A percentile compares a stretch with the other conserved stretches of the same genome.
phyloP scores from a whole-genome alignment of 164 flowering plant genomes.

The Dillenia turbinata region DNA sequence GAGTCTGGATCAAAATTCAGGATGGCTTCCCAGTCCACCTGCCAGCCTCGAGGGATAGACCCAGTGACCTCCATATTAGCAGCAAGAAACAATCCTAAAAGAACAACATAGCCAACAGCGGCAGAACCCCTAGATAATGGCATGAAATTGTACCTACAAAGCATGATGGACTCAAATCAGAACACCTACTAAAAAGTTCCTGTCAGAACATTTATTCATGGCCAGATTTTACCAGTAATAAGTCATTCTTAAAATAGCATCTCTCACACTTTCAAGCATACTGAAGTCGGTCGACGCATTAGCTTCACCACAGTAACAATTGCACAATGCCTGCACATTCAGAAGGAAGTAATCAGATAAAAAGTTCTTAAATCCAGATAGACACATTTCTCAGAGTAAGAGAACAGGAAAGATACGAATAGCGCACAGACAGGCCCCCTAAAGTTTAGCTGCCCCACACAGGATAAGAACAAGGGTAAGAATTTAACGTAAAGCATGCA shows the following conservation, averaged over 20 bases:
- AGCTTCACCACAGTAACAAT: slow-evolving; percentile 76
- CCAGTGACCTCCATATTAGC: slow-evolving; percentile 92
- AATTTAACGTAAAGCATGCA: no score
- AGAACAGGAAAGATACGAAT: no score
- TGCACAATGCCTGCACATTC: slow-evolving; percentile 61
- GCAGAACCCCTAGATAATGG: slow-evolving; percentile 93
- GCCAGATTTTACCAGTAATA: slow-evolving; percentile 70
- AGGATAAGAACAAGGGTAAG: no score
- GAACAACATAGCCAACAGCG: slow-evolving; percentile 73
- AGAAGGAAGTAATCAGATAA: slow-evolving; percentile 5
- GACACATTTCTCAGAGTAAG: no score
- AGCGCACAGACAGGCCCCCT: no score
- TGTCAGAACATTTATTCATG: background rate
- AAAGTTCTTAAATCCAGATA: background rate
- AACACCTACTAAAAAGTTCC: background rate
- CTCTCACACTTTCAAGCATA: slow-evolving; percentile 63
- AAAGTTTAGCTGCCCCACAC: no score
- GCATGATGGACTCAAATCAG: background rate
- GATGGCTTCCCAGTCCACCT: slow-evolving; percentile 98
- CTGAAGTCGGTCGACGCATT: slow-evolving; percentile 69
- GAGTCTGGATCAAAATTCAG: slow-evolving; percentile 53
- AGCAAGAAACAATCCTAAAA: slow-evolving; percentile 86
- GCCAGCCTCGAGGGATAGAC: slow-evolving; percentile 71
- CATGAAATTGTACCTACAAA: slow-evolving; percentile 95
- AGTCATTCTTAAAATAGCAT: slow-evolving; percentile 81